Percentiles rank a stretch among this genome's conserved stretches.
These are phyloP conservation scores for Blastobotrys illinoisensis DNA, from an alignment of 1,139 yeast genomes.

Conservation along the genomic window DNA sequence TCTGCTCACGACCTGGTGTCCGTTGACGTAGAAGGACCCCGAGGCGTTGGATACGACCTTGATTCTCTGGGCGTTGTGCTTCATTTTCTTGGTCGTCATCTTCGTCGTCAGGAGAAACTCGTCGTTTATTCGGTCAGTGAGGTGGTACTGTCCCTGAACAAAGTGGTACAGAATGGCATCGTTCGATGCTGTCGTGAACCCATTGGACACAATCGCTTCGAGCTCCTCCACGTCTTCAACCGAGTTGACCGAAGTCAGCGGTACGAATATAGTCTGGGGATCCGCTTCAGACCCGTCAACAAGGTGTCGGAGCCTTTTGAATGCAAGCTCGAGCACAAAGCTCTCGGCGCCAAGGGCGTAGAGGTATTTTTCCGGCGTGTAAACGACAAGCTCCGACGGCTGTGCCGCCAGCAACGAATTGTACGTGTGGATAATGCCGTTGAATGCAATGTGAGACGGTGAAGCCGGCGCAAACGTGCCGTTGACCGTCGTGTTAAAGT, in stretches of 20 bases:
- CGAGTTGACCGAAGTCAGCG: slow-evolving; percentile 17
- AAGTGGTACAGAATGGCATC: slow-evolving; percentile 55
- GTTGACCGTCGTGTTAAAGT: slow-evolving; percentile 16
- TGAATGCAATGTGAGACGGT: slow-evolving; percentile 45
- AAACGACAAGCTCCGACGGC: slow-evolving; percentile 30
- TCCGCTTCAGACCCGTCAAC: slow-evolving; percentile 46
- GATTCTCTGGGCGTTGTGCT: slow-evolving; percentile 31
- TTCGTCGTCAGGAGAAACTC: slow-evolving; percentile 22
- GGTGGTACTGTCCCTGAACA: slow-evolving; percentile 43
- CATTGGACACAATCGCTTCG: slow-evolving; percentile 11
- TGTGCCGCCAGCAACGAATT: slow-evolving; percentile 31
- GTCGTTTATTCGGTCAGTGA: slow-evolving; percentile 18
- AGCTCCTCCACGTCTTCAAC: slow-evolving; percentile 14
- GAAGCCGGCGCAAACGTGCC: slow-evolving; percentile 30
- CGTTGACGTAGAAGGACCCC: slow-evolving; percentile 42
- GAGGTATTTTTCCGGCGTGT: slow-evolving; percentile 69
- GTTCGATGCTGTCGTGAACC: slow-evolving; percentile 21
- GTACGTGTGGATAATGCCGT: slow-evolving; percentile 63
- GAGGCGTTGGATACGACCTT: slow-evolving; percentile 19
- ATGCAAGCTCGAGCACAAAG: slow-evolving; percentile 64
- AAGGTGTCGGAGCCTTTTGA: slow-evolving; percentile 52
- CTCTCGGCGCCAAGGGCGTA: slow-evolving; percentile 62
- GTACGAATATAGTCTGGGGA: slow-evolving; percentile 58
- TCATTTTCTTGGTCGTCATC: slow-evolving; percentile 41
- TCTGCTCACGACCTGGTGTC: slow-evolving; percentile 41